Evolutionary conservation across 1,284 basidiomycete species (phyloP), one percentile per base, ranked within the genome.

Genomic region (Ceratobasidium theobromae): DNA sequence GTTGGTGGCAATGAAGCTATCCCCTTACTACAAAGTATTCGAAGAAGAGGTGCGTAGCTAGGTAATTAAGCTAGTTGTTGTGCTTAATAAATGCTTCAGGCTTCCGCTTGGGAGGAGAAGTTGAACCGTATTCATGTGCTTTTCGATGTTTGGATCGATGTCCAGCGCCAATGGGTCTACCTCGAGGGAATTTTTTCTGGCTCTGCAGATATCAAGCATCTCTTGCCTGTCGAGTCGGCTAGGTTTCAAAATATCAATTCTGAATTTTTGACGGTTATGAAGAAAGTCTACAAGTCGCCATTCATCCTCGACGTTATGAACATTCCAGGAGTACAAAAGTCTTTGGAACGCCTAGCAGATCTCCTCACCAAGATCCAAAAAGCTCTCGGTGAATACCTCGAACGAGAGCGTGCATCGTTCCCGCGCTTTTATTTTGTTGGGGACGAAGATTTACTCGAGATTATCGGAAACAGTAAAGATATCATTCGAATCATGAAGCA

Each of bases 341-440:
- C 91, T 71, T 80, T 99, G 69, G 98, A 99, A 77, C 93, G 97
- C 69, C 85, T 99, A 3, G 93, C 94, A 0, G 97, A 99, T 72
- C 81, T 98, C 38, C 82, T 99, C 66, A 93, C 92, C 81, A 99
- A 99, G 81, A 98, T 99, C 54, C 97, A 99, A 76, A 99, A 99
- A 77, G 98, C 98, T 1, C 85, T 99, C 3, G 97, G 98, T 76
- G 97, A 99, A 81, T 99, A 99, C 74, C 84, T 99, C 27, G 97
- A 99, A 75, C 88, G 96, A 68, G 97, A 99, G 76, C 88, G 95
- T 68, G 89, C 95, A 27, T 92, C 94, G 0, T 99, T 99, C 85
- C 98, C 97, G 70, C 91, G 98, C 16, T 99, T 99, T 82, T 99
- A 99, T 80, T 99, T 99, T 76, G 95, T 99, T 65, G 97, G 97